phyloP scores from a whole-genome alignment of 2,329 filamentous ascomycete species.

The Salinomyces thailandicus region DNA sequence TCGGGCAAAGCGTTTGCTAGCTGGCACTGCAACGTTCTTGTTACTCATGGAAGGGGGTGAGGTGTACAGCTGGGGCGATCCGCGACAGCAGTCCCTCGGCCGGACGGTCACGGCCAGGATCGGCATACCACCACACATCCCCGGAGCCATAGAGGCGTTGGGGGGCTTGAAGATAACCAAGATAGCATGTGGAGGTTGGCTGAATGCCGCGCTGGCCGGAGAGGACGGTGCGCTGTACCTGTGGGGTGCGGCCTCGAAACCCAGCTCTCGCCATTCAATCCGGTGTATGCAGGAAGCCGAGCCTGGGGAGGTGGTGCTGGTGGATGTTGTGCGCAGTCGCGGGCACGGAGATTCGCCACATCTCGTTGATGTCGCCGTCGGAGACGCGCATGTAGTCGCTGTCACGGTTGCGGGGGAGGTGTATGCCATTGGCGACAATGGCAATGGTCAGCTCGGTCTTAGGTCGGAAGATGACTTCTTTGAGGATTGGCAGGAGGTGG shows the following conservation, averaged over 20 bases:
- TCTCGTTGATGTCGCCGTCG: constrained; percentile 48
- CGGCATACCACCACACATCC: constrained; percentile 35
- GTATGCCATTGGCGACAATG: constrained; percentile 47
- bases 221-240: constrained; percentile 48
- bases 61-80: constrained; percentile 45
- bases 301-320: constrained; percentile 20
- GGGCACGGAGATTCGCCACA: constrained; percentile 34
- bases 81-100: constrained; percentile 49
- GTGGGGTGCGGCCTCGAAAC: constrained; percentile 41
- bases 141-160: constrained; percentile 41
- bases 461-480: constrained; percentile 10
- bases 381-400: constrained; percentile 49
- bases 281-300: constrained; percentile 12
- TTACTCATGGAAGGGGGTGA: constrained; percentile 27
- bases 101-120: constrained; percentile 31
- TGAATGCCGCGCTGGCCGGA: constrained; percentile 47
- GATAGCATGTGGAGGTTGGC: constrained; percentile 45
- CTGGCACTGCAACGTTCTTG: constrained; percentile 31
- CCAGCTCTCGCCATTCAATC: constrained; percentile 15
- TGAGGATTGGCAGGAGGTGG: constrained; percentile 19
- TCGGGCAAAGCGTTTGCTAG: constrained; percentile 22
- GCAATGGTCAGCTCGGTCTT: constrained; percentile 49
- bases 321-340: constrained; percentile 12
- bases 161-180: constrained; percentile 43
- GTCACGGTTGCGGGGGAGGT: constrained; percentile 39